These are phyloP conservation scores for Acrocalymma vagum DNA, from an alignment of 2,329 filamentous ascomycete genomes.

Conservation along the genomic window DNA sequence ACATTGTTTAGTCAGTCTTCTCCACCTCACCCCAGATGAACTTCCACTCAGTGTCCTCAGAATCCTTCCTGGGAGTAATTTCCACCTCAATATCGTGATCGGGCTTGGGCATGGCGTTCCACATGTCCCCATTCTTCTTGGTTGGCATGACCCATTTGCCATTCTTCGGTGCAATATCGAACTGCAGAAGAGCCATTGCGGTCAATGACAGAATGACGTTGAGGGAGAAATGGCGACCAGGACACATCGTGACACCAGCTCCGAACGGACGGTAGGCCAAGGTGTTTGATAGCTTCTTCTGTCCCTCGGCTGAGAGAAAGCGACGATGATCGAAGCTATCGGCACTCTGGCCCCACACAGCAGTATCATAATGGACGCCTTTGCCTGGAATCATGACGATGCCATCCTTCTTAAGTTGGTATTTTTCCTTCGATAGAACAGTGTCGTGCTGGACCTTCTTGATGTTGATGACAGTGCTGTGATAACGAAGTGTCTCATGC, in stretches of 20 bases:
- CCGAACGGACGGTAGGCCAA: slow-evolving; percentile 46
- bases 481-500: slow-evolving; percentile 53
- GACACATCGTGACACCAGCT: slow-evolving; percentile 45
- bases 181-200: slow-evolving; percentile 43
- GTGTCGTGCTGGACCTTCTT: slow-evolving; percentile 49
- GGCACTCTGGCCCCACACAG: slow-evolving; percentile 43
- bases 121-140: slow-evolving; percentile 34
- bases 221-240: slow-evolving; percentile 48
- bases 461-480: slow-evolving; percentile 48
- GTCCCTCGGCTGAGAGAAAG: slow-evolving; percentile 27
- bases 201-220: slow-evolving; percentile 43
- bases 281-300: slow-evolving; percentile 27
- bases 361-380: slow-evolving; percentile 39
- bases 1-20: background rate
- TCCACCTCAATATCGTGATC: slow-evolving; percentile 32
- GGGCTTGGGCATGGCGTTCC: slow-evolving; percentile 43
- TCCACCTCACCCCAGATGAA: slow-evolving; percentile 25
- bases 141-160: slow-evolving; percentile 32
- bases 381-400: slow-evolving; percentile 47
- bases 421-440: slow-evolving; percentile 35
- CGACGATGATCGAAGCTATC: slow-evolving; percentile 43
- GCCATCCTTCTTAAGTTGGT: slow-evolving; percentile 46
- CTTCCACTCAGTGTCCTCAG: slow-evolving; percentile 21
- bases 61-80: slow-evolving; percentile 12
- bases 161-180: slow-evolving; percentile 33